Evolutionary conservation across 2,329 filamentous ascomycete species (phyloP), one percentile per base, ranked within the genome.

Genomic region (Simplicillium sp.): DNA sequence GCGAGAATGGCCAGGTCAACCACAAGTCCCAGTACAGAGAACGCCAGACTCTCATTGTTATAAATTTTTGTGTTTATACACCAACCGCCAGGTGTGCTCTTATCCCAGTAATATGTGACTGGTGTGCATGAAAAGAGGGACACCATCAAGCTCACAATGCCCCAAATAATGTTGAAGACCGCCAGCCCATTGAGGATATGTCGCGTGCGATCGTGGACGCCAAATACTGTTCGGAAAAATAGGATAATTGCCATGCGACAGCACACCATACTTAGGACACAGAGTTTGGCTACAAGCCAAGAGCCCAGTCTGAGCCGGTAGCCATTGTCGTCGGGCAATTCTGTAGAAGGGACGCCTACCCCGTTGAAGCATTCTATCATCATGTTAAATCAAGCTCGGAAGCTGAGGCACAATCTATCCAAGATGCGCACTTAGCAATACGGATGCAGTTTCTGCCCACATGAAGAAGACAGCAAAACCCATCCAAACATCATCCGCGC

Each of bases 231-330:
- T 13, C 43, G 40, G 14, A 47, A 35, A 20, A 47, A 45, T 14
- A 47, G 20, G 13, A 47, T 47, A 28, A 47, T 47, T 33, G 43
- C 39, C 11, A 47, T 38, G 25, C 42, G 40, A 40, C 33, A 41
- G 38, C 39, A 41, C 7, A 41, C 28, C 40, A 45, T 44, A 11
- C 42, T 45, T 8, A 37, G 20, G 3, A 39, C 39, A 34, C 40
- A 45, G n/a, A 47, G 44, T 20, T 47, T 47, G 15, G 36, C 40
- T n/a, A 43, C 38, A 11, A 47, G 43, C 45, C 45, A 47, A 3
- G 45, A 45, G 36, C 40, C 45, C 42, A 33, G 31, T 12, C 38
- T 41, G 28, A 44, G 31, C 32, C 33, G 29, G 17, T 40, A 29
- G 16, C 33, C 16, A 2, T 15, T 39, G 20, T 40, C 29, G 2